phyloP scores from a whole-genome alignment of 768 basidiomycete genomes.

The Trichaptum fuscoviolaceum region DNA sequence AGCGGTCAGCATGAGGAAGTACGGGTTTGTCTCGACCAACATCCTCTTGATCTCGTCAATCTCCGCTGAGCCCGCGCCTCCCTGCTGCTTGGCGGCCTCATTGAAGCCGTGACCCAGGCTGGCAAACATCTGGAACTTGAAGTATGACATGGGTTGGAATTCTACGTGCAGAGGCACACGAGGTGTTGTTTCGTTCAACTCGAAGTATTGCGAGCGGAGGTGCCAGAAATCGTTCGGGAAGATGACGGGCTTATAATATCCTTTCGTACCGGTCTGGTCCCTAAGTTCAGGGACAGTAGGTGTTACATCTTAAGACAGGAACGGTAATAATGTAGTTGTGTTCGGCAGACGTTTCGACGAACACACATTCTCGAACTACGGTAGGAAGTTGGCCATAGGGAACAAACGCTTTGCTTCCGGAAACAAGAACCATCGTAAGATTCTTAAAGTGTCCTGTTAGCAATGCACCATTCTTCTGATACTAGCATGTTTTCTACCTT shows the following conservation, averaged over 20 bases:
- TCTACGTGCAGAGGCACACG: constrained; percentile 74
- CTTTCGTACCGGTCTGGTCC: constrained; percentile 59
- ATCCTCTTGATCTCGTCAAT: constrained; percentile 95
- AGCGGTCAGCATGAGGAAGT: constrained; percentile 79
- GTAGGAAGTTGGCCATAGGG: constrained; percentile 52
- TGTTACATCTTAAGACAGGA: constrained; percentile 51
- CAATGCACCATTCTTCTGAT: constrained; percentile 3
- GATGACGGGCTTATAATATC: constrained; percentile 80
- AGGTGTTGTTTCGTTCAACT: constrained; percentile 81
- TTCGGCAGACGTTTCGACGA: constrained; percentile 1
- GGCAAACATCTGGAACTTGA: constrained; percentile 85
- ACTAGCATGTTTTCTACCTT: constrained; percentile 38
- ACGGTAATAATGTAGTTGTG: constrained; percentile 15
- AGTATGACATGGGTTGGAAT: constrained; percentile 79
- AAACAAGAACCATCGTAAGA: constrained; percentile 80
- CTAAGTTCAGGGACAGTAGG: constrained; percentile 52
- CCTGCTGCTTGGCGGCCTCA: constrained; percentile 76
- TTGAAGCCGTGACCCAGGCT: constrained; percentile 84
- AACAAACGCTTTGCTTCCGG: constrained; percentile 56
- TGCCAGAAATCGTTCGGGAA: constrained; percentile 97
- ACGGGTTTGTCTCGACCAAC: constrained; percentile 84
- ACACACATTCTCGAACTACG: constrained; percentile 59
- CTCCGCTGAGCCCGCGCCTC: constrained; percentile 57
- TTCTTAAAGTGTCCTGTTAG: constrained; percentile 46
- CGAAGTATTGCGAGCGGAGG: constrained; percentile 71